Evolutionary conservation across 2,329 filamentous ascomycete genomes (phyloP).

Genomic region (Paraphaeosphaeria minitans): DNA sequence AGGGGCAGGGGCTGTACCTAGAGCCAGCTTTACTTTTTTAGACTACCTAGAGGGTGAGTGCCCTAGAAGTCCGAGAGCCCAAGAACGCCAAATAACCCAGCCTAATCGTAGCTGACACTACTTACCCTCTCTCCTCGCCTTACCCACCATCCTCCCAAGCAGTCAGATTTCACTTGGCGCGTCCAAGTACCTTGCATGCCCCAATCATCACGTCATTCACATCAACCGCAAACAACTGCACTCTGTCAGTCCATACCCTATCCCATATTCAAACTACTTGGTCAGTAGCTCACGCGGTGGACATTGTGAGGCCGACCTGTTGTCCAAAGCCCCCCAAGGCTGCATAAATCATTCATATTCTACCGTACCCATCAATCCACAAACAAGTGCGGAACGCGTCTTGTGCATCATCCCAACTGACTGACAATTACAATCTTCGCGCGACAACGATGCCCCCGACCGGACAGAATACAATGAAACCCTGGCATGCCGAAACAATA

Average conservation of each 20-base stretch:
- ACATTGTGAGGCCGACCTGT: neutral
- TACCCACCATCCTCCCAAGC: no score
- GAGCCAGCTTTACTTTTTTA: no score
- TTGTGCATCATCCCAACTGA: constrained; percentile 13
- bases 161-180: neutral
- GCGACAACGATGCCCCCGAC: constrained; percentile 11
- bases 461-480: constrained; percentile 26
- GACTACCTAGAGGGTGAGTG: no score
- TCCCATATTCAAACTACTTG: no score
- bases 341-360: constrained; percentile 17
- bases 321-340: constrained; percentile 3
- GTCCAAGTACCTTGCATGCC: no score
- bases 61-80: no score
- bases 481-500: constrained; percentile 39
- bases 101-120: no score
- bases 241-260: no score
- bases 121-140: no score
- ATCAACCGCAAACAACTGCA: no score
- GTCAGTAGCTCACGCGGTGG: neutral
- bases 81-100: no score
- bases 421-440: constrained; percentile 28
- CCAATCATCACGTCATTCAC: no score
- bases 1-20: neutral
- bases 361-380: constrained; percentile 15
- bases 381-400: constrained; percentile 1